Percentiles rank a stretch among this genome's conserved stretches.
phyloP scores from a whole-genome alignment of 2,329 filamentous ascomycete species.

The Phaeosphaeria sp. region DNA sequence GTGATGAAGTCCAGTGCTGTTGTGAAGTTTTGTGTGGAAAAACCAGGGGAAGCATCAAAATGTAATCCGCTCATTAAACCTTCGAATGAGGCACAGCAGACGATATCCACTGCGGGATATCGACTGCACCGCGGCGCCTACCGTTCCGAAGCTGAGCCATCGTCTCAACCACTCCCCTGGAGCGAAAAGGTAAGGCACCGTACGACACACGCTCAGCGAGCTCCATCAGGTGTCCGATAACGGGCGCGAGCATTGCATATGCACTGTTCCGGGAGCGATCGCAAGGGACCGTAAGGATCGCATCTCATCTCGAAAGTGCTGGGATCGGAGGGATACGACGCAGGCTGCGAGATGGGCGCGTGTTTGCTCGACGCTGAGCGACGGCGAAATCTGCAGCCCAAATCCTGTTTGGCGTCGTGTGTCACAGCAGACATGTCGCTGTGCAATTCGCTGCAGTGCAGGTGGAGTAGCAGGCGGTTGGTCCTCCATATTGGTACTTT shows the following conservation, averaged over 20 bases:
- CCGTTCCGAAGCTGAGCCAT: neutral
- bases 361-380: neutral
- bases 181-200: neutral
- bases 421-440: neutral
- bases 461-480: neutral
- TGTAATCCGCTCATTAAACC: too few relatives aligned
- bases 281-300: constrained; percentile 4
- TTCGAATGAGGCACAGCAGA: constrained; percentile 4
- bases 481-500: neutral
- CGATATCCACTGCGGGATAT: too few relatives aligned
- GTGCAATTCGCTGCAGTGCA: neutral
- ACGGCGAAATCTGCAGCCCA: neutral
- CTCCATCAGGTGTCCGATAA: neutral
- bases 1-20: neutral
- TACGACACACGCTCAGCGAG: neutral
- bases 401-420: constrained; percentile 1
- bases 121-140: neutral
- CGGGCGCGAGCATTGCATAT: constrained; percentile 20
- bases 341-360: neutral
- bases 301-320: constrained; percentile 7
- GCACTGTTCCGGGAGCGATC: constrained; percentile 18
- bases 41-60: neutral
- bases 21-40: neutral
- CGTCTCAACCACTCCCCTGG: neutral
- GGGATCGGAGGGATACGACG: constrained; percentile 2